Base-by-base conservation (phyloP, 306 rosid genomes). In the Abrus precatorius region DNA sequence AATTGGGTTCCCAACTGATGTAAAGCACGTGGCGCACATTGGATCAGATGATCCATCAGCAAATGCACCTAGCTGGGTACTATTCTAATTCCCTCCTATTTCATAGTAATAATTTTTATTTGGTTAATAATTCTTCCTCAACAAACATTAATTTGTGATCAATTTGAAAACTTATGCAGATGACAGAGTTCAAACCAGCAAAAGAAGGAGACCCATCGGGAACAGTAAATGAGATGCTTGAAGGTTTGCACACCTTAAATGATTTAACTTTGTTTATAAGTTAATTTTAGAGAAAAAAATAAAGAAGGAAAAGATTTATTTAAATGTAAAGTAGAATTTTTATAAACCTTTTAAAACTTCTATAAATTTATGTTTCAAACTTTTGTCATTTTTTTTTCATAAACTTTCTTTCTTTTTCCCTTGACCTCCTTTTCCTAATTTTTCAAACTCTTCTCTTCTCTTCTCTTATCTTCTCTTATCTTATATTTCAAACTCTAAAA, bases 1-100 rank as follows among this genome's bases (percentile, higher is more conserved):
- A 86, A 94, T 94, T 88, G 98, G 98, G 5, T 69, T 85, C 62
- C 98, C 96, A 59, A 94, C 96, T 44, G 98, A 94, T 74, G 98
- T 73, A 81, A 87, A 84, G 32, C 90, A 87, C 50, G 90, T 87
- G 50, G 90, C 90, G 48, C 90, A 87, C 8, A 87, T 87, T 74
- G 88, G 90, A 63, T 81, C 82, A 63, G 90, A 87, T 76, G 86
- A 83, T 60, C 88, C 88, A 69, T 63, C 83, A n/a, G 75, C 84
- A 43, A 84, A 70, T 70, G 80, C 88, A 34, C 86, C 88, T 6
- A 84, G 50, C 84, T 87, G 90, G 90, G 88, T 87, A 84, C 27
- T 28, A 20, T 49, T 49, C 5, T 75, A 36, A 9, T 27, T 63
- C 12, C 52, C 45, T 62, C 56, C 5, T 62, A 5, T 60, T 12